Evolutionary conservation across 345 rosid genomes (phyloP).

Genomic region (Acer yangbiense): DNA sequence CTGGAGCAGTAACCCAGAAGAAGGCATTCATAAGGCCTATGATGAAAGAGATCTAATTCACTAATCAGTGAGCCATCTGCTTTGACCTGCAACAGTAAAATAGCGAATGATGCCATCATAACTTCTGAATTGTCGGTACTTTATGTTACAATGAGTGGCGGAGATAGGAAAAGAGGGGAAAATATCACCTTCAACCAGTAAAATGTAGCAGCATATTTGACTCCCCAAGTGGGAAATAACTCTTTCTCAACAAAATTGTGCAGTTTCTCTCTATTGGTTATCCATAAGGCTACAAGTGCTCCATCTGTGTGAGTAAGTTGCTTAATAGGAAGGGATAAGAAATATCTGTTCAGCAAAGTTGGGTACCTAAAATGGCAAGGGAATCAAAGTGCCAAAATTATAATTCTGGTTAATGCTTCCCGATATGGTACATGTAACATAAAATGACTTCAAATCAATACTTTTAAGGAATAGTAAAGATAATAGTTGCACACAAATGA

Average conservation of each 20-base stretch:
- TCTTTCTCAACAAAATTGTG: constrained; percentile 70
- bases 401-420: neutral
- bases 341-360: constrained; percentile 78
- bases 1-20: constrained; percentile 57
- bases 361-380: constrained; percentile 60
- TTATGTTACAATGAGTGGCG: constrained; percentile 12
- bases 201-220: constrained; percentile 50
- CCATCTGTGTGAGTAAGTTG: constrained; percentile 72
- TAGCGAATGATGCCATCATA: constrained; percentile 18
- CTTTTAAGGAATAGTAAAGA: no score
- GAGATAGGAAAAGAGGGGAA: constrained; percentile 6
- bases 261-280: constrained; percentile 85
- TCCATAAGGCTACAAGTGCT: constrained; percentile 90
- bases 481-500: neutral
- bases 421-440: neutral
- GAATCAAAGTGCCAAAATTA: neutral
- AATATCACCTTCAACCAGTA: constrained; percentile 80
- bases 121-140: constrained; percentile 14
- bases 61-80: constrained; percentile 73
- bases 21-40: constrained; percentile 90
- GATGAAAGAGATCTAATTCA: constrained; percentile 84
- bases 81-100: constrained; percentile 59
- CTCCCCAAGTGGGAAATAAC: constrained; percentile 81
- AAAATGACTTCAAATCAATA: neutral
- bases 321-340: constrained; percentile 79